Percentiles rank a stretch among this genome's conserved stretches.
These are phyloP conservation scores for Pythium dissotocum DNA, from an alignment of 352 stramenopile genomes.

Conservation along the genomic window DNA sequence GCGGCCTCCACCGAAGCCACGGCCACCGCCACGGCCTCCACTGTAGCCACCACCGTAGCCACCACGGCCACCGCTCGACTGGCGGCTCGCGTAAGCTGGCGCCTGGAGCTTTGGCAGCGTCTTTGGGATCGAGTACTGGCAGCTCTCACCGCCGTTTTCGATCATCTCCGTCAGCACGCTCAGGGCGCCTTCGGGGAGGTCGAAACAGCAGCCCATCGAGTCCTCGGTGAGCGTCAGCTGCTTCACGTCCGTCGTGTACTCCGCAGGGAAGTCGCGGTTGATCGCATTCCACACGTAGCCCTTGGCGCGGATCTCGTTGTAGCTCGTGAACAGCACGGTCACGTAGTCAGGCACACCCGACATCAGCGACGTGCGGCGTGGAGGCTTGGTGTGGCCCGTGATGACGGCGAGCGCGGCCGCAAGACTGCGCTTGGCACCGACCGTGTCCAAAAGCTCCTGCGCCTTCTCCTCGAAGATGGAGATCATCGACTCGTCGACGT, in stretches of 20 bases:
- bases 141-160: conserved; percentile 54
- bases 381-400: conserved; percentile 87
- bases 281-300: conserved; percentile 93
- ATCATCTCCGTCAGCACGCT: conserved; percentile 74
- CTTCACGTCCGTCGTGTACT: conserved; percentile 81
- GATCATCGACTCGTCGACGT: conserved; percentile 74
- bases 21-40: conserved; percentile 38
- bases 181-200: conserved; percentile 75
- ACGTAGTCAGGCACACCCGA: conserved; percentile 90
- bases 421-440: conserved; percentile 67
- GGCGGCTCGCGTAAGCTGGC: conserved; percentile 50
- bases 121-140: conserved; percentile 80
- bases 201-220: conserved; percentile 89
- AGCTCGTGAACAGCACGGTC: conserved; percentile 85
- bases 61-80: conserved; percentile 26
- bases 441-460: conserved; percentile 56
- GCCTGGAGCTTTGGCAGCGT: conserved; percentile 78
- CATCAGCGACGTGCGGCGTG: conserved; percentile 82
- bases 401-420: conserved; percentile 87
- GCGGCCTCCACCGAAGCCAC: conserved; percentile 40
- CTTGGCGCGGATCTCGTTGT: conserved; percentile 83
- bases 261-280: conserved; percentile 80
- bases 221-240: conserved; percentile 91
- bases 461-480: conserved; percentile 76
- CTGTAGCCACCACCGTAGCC: conserved; percentile 47